phyloP scores from a whole-genome alignment of 768 basidiomycete species.

The Crassisporium funariophilum region DNA sequence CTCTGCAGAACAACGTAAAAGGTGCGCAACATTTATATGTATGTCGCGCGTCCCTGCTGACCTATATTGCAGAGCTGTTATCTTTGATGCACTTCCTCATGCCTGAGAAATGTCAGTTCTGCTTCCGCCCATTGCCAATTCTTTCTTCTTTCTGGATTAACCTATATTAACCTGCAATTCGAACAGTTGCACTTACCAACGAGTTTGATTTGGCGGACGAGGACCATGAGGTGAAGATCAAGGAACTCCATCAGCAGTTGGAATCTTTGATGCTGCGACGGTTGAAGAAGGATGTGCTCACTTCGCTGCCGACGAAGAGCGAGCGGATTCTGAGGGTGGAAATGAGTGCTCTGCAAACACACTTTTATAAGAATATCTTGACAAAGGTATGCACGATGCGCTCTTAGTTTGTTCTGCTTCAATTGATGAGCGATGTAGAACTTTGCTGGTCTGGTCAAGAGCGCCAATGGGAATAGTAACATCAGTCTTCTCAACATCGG shows the following conservation, averaged over 20 bases:
- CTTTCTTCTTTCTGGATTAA: neutral
- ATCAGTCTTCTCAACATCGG: slow-evolving; percentile 96
- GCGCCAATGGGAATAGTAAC: slow-evolving; percentile 84
- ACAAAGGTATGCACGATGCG: slow-evolving; percentile 62
- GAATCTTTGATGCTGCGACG: slow-evolving; percentile 94
- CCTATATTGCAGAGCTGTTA: slow-evolving; percentile 66
- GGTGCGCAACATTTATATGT: slow-evolving; percentile 48
- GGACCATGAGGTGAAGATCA: slow-evolving; percentile 94
- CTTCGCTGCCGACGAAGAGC: slow-evolving; percentile 95
- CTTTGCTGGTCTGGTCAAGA: slow-evolving; percentile 89
- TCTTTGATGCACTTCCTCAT: slow-evolving; percentile 99
- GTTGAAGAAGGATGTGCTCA: slow-evolving; percentile 94
- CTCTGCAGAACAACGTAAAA: slow-evolving; percentile 98
- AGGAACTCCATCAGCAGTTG: slow-evolving; percentile 91
- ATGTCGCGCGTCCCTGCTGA: slow-evolving; percentile 1
- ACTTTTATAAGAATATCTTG: slow-evolving; percentile 98
- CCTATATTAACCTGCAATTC: slow-evolving; percentile 9
- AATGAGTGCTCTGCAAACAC: slow-evolving; percentile 95
- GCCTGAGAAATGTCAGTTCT: slow-evolving; percentile 88
- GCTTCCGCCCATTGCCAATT: slow-evolving; percentile 1
- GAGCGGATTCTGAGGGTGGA: slow-evolving; percentile 97
- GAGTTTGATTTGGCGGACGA: slow-evolving; percentile 94
- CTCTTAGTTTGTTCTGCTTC: slow-evolving; percentile 2
- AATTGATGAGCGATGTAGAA: slow-evolving; percentile 54
- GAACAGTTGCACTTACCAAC: slow-evolving; percentile 82